phyloP scores from a whole-genome alignment of 106 monocot genomes.

The Acanthochlamys bracteata region DNA sequence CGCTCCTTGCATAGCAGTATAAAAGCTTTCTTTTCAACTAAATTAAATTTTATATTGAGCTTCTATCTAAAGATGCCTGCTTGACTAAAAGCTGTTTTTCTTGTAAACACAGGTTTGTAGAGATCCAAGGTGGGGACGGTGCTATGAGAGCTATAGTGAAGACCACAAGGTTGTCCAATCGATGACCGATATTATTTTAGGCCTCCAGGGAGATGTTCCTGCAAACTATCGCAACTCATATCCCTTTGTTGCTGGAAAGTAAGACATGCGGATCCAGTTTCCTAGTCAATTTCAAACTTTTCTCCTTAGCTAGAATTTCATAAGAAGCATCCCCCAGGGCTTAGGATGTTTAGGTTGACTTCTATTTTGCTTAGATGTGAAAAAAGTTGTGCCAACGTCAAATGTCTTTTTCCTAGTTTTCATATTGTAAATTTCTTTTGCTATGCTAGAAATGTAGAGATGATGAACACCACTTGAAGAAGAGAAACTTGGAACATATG shows the following conservation, averaged over 20 bases:
- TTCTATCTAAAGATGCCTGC: not conserved
- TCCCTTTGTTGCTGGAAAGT: slow-evolving; percentile 22
- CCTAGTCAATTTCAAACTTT: not conserved
- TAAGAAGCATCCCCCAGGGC: not conserved
- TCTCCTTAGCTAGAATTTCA: too few relatives aligned
- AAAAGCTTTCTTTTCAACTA: not conserved
- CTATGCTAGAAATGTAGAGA: too few relatives aligned
- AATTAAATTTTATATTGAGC: not conserved
- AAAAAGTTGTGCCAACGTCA: too few relatives aligned
- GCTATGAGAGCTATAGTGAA: slow-evolving; percentile 32
- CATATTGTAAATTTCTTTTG: too few relatives aligned
- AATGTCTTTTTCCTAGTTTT: too few relatives aligned
- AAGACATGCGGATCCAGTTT: not conserved
- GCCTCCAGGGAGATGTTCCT: slow-evolving; percentile 20
- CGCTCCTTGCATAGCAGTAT: slow-evolving; percentile 20
- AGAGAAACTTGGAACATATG: too few relatives aligned
- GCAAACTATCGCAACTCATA: slow-evolving; percentile 2
- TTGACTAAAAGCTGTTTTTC: not conserved
- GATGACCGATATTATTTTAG: slow-evolving; percentile 23
- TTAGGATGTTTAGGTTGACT: too few relatives aligned
- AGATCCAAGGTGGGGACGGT: slow-evolving; percentile 28
- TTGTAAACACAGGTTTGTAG: slow-evolving; percentile 17
- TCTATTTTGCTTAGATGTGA: too few relatives aligned
- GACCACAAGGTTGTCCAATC: slow-evolving; percentile 18
- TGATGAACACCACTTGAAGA: too few relatives aligned